Base-by-base conservation (phyloP, 768 basidiomycete species). In the Termitomyces sp. region DNA sequence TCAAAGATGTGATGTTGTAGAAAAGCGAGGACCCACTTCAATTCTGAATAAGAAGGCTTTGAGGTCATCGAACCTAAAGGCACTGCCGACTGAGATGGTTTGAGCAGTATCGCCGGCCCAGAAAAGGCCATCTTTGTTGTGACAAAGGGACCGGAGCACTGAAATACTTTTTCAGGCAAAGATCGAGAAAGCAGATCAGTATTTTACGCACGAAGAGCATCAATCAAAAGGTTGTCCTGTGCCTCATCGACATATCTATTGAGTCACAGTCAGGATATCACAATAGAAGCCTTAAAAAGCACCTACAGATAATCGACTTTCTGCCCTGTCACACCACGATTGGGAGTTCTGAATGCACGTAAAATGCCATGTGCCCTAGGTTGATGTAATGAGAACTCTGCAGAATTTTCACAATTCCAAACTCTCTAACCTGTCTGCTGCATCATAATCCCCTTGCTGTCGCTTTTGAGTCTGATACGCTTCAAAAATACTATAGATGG, bases 51-150 rank as follows among this genome's bases (percentile, higher is more conserved):
- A 63, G 63, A 88, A 89, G 0, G 90, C 82, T 68, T 86, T 90
- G 55, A 92, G 68, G 48, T 90, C 88, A 57, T 87, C 75, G 68
- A 92, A 92, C 11, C 85, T 75, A 65, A 92, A 92, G 0, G 87
- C 81, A 63, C 87, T 89, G 2, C 90, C 90, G 0, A 83, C 80
- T 0, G 88, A 85, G 42, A 92, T 91, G 0, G 90, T 88, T 64
- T 92, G 90, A 0, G 90, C 89, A 0, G 90, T 91, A 67, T 92
- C 90, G 0, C 91, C 90, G 1, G 89, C 90, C 87, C 88, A 91
- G 63, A 91, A 88, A 20, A 90, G 71, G 0, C 90, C 89, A 55
- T 88, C 75, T 0, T 83, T 79, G 66, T 90, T 90, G 12, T 71
- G 71, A 62, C 87, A 90, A n/a, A 91, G 68, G 0, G 76, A 75